Base-by-base conservation (phyloP, 2,329 filamentous ascomycete genomes). In the Hansfordia pulvinata region DNA sequence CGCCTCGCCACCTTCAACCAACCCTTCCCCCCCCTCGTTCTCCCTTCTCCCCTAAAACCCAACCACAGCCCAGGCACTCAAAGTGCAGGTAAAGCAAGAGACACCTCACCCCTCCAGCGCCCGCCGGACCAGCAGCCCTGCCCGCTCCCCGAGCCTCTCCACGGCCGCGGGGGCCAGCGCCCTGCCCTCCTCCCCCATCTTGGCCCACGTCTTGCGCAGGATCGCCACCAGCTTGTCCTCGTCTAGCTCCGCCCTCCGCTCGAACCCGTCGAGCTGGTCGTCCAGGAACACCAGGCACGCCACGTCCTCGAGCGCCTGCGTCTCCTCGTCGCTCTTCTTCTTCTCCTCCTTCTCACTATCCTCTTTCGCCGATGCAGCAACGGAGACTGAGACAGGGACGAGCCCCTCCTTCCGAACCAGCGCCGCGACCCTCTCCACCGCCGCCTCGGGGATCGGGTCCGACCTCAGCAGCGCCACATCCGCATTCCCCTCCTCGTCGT, bases 281-380 rank as follows among this genome's bases (percentile, higher is more conserved):
- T 90, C 83, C 37, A 93, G 54, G 47, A 93, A 93, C 16, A 92
- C 83, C 29, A 93, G 54, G 46, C 83, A 92, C 3, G 84, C 84
- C 23, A 84, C 79, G 53, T 92, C 84, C 56, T 92, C 84, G 34
- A 93, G 60, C 6, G 70, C 63, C 58, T 88, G 79, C 29, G 76
- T 74, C 48, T 84, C 77, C 32, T 63, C 59, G 31, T 73, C 66
- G 31, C n/a, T n/a, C n/a, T n/a, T n/a, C n/a, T n/a, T n/a, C 62
- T 58, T 14, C 40, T 42, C 25, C 53, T 43, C 26, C 50, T 46
- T 15, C 13, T 25, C 13, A 13, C 8, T 16, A 13, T 15, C 8
- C 23, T 13, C 23, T 16, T 15, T 7, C 6, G 14, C 5, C 18
- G 6, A 14, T 17, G 14, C 5, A 17, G 12, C 7, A 24, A 11